Evolutionary conservation across 2,329 filamentous ascomycete species (phyloP), one percentile per base, ranked within the genome.

Genomic region (Aureobasidium sp.): DNA sequence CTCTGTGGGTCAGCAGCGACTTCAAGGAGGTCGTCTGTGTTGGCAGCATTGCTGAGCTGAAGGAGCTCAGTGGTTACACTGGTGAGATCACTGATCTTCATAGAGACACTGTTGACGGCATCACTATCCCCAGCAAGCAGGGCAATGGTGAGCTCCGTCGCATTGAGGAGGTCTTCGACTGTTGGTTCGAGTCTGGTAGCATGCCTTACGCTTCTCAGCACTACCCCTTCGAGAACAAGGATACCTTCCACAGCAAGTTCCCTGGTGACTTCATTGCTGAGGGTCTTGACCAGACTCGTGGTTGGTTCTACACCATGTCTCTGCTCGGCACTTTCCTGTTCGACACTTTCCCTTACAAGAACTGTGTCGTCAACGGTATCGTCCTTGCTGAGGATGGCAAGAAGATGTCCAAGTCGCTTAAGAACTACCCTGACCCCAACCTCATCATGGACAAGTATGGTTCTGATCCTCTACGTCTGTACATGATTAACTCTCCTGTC

Each of bases 321-420:
- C 91, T 97, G 10, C 79, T 97, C 52, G 92, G 92, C 37, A 94
- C 89, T 8, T 90, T 96, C 72, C 82, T 97, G 4, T 96, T 94
- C 69, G 89, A 89, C 47, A 83, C 85, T 39, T 85, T 91, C 2
- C 91, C 93, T 0, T 97, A 96, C 81, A 87, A 94, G 77, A 97
- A 96, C 73, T 95, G 91, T 69, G 90, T 97, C n/a, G 91, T 96
- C 65, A 97, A 96, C 71, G 92, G 92, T 55, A 94, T 96, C 65
- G 91, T 97, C 5, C 82, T 97, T 44, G 92, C 92, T 0, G 91
- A 96, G 73, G 91, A 96, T 70, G 93, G 93, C 62, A 97, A 96
- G 81, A 97, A 97, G 81, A 97, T 97, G 93, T 96, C 91, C 7
- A 97, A 97, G 77, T 86, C 93, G 60, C 80, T 96, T 63, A 95